phyloP scores from a whole-genome alignment of 805 yeast genomes.

The Nakazawaea anatomiae region DNA sequence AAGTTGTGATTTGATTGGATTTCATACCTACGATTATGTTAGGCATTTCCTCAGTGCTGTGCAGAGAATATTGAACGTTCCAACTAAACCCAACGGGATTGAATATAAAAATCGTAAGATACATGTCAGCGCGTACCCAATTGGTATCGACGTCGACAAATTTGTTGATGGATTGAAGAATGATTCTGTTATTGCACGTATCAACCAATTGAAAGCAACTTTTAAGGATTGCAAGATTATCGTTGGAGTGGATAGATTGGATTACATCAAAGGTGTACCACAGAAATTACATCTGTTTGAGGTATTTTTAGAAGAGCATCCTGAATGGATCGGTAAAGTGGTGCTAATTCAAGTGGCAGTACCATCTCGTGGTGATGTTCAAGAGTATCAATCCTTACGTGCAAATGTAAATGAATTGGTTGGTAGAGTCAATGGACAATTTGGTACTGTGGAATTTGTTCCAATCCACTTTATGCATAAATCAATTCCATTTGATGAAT shows the following conservation, averaged over 20 bases:
- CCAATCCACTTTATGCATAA: slow-evolving; percentile 97
- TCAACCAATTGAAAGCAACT: slow-evolving; percentile 49
- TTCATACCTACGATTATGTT: slow-evolving; percentile 98
- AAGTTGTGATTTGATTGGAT: slow-evolving; percentile 92
- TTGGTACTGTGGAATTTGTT: slow-evolving; percentile 95
- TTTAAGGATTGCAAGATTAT: slow-evolving; percentile 76
- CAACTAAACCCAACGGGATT: slow-evolving; percentile 88
- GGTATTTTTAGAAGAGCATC: slow-evolving; percentile 84
- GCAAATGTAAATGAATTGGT: slow-evolving; percentile 94
- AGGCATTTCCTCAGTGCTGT: slow-evolving; percentile 92
- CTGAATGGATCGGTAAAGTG: slow-evolving; percentile 98
- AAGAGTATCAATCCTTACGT: slow-evolving; percentile 90
- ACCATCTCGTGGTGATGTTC: slow-evolving; percentile 96
- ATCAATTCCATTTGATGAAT: slow-evolving; percentile 84
- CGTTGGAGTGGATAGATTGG: slow-evolving; percentile 95
- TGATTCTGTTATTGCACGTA: slow-evolving; percentile 57
- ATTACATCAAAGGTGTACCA: slow-evolving; percentile 97
- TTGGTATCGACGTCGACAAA: slow-evolving; percentile 94
- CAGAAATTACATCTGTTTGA: slow-evolving; percentile 96
- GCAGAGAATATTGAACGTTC: slow-evolving; percentile 72
- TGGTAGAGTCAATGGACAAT: slow-evolving; percentile 93
- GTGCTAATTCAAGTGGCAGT: slow-evolving; percentile 95
- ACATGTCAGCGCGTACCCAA: slow-evolving; percentile 95
- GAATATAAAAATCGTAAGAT: slow-evolving; percentile 71
- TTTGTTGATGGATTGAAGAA: slow-evolving; percentile 73